A percentile compares a stretch with the other conserved stretches of the same genome.
These are phyloP conservation scores for Ricinus communis DNA, from an alignment of 345 rosid genomes.

Conservation along the genomic window DNA sequence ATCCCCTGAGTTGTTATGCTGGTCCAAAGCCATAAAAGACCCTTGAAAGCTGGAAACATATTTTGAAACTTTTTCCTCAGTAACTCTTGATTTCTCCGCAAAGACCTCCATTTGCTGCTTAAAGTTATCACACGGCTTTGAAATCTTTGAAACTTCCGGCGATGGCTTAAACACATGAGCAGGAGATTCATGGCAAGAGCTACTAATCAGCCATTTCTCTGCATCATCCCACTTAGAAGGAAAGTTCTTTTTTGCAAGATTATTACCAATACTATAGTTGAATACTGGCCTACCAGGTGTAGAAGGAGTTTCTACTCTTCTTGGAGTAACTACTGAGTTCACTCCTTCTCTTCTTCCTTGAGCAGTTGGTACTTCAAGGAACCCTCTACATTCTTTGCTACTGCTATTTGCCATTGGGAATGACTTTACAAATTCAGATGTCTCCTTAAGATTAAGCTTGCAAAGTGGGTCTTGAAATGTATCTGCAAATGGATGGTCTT, in stretches of 20 bases:
- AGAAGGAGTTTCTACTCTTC: slow-evolving; percentile 61
- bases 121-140: slow-evolving; percentile 35
- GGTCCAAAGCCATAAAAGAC: slow-evolving; percentile 34
- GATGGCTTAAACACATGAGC: slow-evolving; percentile 53
- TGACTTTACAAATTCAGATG: slow-evolving; percentile 68
- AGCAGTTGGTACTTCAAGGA: slow-evolving; percentile 34
- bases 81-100: slow-evolving; percentile 68
- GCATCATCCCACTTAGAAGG: slow-evolving; percentile 99
- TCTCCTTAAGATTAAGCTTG: slow-evolving; percentile 71
- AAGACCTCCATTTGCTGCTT: slow-evolving; percentile 46
- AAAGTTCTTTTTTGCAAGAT: slow-evolving; percentile 56
- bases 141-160: slow-evolving; percentile 32
- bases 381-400: slow-evolving; percentile 33
- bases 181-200: slow-evolving; percentile 63
- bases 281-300: slow-evolving; percentile 86
- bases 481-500: slow-evolving; percentile 59
- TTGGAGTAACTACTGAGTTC: slow-evolving; percentile 46
- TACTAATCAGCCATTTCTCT: slow-evolving; percentile 77
- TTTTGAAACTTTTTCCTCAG: slow-evolving; percentile 45
- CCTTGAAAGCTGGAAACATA: slow-evolving; percentile 35
- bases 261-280: slow-evolving; percentile 50
- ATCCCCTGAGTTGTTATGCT: slow-evolving; percentile 26
- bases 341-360: slow-evolving; percentile 60
- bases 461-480: slow-evolving; percentile 57
- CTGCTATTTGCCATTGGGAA: slow-evolving; percentile 42